phyloP scores from a whole-genome alignment of 208 protist genomes.

The Leptomonas pyrrhocoris region DNA sequence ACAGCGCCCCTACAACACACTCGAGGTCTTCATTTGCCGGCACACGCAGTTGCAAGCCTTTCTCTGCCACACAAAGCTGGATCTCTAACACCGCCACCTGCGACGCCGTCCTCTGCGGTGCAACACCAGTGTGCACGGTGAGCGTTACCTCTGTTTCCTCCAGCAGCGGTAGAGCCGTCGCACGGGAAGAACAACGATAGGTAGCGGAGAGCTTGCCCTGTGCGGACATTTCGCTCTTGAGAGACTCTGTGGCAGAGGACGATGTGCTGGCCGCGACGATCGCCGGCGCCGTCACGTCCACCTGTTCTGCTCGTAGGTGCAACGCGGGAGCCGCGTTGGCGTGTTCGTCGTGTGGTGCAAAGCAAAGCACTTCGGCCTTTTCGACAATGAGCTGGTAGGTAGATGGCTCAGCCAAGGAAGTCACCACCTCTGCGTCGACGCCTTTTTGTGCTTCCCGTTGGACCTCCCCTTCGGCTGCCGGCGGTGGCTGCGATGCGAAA shows the following conservation, averaged over 20 bases:
- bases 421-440: not conserved
- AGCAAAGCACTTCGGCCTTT: slow-evolving; percentile 22
- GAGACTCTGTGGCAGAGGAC: not conserved
- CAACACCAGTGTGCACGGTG: not conserved
- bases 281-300: not conserved
- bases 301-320: not conserved
- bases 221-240: not conserved
- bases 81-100: not conserved
- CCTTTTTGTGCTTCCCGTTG: not conserved
- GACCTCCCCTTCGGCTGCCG: not conserved
- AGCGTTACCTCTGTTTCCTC: not conserved
- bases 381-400: slow-evolving; percentile 4
- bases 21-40: slow-evolving; percentile 1
- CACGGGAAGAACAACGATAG: not conserved
- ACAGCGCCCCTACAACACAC: slow-evolving; percentile 7
- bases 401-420: not conserved
- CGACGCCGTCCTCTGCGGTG: not conserved
- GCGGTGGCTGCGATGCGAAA: not conserved
- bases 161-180: not conserved
- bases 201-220: not conserved
- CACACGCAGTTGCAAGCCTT: not conserved
- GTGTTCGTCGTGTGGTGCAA: slow-evolving; percentile 1
- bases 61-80: not conserved
- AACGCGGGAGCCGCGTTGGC: not conserved
- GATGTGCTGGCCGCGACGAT: not conserved